Percentiles rank a stretch among this genome's conserved stretches.
Conservation (phyloP, 495 filamentous ascomycete genomes). For the Usnea hakonensis region DNA sequence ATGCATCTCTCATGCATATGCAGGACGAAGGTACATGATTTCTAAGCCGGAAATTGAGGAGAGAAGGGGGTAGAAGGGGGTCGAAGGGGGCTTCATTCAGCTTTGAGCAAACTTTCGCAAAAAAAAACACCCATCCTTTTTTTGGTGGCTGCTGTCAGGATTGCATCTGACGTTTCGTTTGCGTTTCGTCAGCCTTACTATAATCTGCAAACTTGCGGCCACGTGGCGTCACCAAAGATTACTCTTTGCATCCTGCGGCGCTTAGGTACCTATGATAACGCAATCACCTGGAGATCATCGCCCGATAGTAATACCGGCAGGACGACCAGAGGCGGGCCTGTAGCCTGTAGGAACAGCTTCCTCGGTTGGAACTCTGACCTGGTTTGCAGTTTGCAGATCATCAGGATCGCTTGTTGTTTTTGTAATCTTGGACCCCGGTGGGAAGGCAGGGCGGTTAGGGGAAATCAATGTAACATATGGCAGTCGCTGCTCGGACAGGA, state of each 20-base stretch:
- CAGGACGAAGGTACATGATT: too few relatives aligned
- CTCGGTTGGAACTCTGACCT: too few relatives aligned
- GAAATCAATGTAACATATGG: background rate
- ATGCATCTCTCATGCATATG: background rate
- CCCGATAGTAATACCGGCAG: background rate
- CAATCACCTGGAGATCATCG: too few relatives aligned
- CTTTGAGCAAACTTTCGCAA: too few relatives aligned
- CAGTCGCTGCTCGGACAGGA: background rate
- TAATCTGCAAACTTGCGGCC: background rate
- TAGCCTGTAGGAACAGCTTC: too few relatives aligned
- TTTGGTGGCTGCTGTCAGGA: background rate
- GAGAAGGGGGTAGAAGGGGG: background rate
- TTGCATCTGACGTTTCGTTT: background rate
- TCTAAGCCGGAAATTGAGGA: background rate
- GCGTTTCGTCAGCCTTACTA: conserved; percentile 1
- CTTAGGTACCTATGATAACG: background rate
- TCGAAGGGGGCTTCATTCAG: background rate
- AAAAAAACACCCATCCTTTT: too few relatives aligned
- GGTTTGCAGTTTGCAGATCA: too few relatives aligned
- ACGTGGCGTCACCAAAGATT: background rate
- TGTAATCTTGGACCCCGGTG: too few relatives aligned
- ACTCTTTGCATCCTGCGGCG: background rate
- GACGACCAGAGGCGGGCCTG: background rate
- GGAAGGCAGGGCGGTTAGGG: background rate
- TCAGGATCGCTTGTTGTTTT: too few relatives aligned